Base-by-base conservation (phyloP, 73 alveolate genomes). In the Paramecium sonneborni region DNA sequence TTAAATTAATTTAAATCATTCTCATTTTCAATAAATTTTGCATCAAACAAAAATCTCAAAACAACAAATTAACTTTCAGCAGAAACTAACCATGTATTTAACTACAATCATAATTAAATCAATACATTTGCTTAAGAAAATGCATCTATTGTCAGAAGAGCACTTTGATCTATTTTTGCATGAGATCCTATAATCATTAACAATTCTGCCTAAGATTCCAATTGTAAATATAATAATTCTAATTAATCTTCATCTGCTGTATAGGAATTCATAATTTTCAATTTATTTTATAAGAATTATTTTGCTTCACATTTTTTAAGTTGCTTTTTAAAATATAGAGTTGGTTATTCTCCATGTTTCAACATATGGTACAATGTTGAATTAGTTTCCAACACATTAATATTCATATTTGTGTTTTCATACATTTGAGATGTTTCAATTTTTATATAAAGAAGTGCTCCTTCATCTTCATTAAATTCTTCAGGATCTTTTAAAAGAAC, bases 401-500 rank as follows among this genome's bases (percentile, higher is more conserved):
- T 43, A 41, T 79, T 79, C 44, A 30, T 30, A 20, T 26, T 43
- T 18, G 44, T 79, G 9, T 43, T 43, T 43, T 79, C 90, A 43
- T 23, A 39, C 44, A 79, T 43, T 39, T 21, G 15, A 21, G 69
- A 44, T 4, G 69, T 43, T 20, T 79, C 90, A 20, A 79, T 79
- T 24, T 46, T 79, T 3, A 79, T 41, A 79, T 79, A 79, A 20
- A 79, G 35, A 3, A 79, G 44, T 23, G 90, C 72, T 5, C 90
- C 90, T 79, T 79, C 90, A 79, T 79, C 90, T 21, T 79, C 90
- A 43, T 79, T 79, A 15, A 79, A 79, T 24, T 46, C 90, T 24
- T 79, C 90, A 12, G 90, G 90, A 28, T 79, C 90, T 46, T 79
- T 79, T 18, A 79, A 14, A 5, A 79, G 55, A 1, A 79, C 55